Percentiles rank a stretch among this genome's conserved stretches.
Evolutionary conservation across 2,329 filamentous ascomycete species (phyloP).

Genomic region (Harringtonia aguacate): DNA sequence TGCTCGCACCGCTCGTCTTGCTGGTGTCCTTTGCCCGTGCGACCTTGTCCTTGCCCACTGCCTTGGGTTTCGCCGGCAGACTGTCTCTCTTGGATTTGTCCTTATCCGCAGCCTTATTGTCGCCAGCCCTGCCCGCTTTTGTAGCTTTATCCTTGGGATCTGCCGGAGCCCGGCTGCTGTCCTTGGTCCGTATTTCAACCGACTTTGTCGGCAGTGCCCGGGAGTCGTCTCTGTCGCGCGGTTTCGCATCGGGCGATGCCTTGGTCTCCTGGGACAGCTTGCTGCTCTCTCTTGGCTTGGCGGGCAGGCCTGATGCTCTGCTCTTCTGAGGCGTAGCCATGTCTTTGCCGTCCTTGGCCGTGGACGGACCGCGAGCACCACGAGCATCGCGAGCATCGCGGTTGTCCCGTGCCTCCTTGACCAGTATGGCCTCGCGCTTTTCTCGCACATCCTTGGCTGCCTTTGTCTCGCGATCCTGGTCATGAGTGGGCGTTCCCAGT

Average conservation of each 20-base stretch:
- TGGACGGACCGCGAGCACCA: not conserved
- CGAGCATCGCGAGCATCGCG: not conserved
- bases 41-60: constrained; percentile 1
- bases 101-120: not conserved
- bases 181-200: not conserved
- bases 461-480: constrained; percentile 9
- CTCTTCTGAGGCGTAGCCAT: no score
- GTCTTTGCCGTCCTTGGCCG: not conserved
- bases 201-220: not conserved
- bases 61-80: not conserved
- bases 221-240: not conserved
- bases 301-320: constrained; percentile 4
- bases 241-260: constrained; percentile 6
- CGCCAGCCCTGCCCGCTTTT: no score
- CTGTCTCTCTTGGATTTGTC: not conserved
- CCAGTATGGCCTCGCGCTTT: constrained; percentile 8
- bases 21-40: no score
- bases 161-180: not conserved
- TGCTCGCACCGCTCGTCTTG: no score
- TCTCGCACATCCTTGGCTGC: constrained; percentile 5
- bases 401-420: constrained; percentile 7
- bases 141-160: no score
- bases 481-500: not conserved
- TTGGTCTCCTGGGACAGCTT: constrained; percentile 9
- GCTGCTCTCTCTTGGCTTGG: constrained; percentile 8